A percentile compares a stretch with the other conserved stretches of the same genome.
These are phyloP conservation scores for Trichoderma asperelloides DNA, from an alignment of 495 filamentous ascomycete genomes.

Conservation along the genomic window DNA sequence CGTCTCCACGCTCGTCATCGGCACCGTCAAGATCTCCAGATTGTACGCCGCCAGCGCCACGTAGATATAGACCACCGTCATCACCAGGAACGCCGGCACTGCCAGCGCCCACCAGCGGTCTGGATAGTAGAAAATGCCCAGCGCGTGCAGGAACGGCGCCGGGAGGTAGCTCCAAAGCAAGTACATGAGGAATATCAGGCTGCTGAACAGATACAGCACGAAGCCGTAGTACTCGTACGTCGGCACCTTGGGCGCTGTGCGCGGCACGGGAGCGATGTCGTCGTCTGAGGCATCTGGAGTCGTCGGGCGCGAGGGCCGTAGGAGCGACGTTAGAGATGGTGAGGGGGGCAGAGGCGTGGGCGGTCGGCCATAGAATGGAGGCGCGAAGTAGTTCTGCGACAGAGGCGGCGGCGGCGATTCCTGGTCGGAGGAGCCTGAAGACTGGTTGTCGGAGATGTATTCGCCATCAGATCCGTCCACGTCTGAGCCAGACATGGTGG, in stretches of 20 bases:
- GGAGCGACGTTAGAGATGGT: slow-evolving; percentile 88
- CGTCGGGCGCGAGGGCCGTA: slow-evolving; percentile 80
- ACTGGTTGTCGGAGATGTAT: slow-evolving; percentile 30
- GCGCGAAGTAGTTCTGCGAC: slow-evolving; percentile 59
- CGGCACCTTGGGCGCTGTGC: slow-evolving; percentile 84
- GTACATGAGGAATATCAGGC: slow-evolving; percentile 76
- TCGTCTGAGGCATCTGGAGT: slow-evolving; percentile 88
- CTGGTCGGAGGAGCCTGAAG: slow-evolving; percentile 20
- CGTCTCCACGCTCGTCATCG: slow-evolving; percentile 72
- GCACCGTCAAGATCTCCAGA: slow-evolving; percentile 74
- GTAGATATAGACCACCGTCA: slow-evolving; percentile 85
- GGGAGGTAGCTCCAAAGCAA: slow-evolving; percentile 92
- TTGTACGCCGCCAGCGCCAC: slow-evolving; percentile 90
- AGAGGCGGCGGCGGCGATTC: slow-evolving; percentile 28
- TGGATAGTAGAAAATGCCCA: slow-evolving; percentile 95
- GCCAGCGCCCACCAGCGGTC: slow-evolving; percentile 96
- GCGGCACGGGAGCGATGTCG: slow-evolving; percentile 71
- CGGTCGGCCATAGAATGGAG: slow-evolving; percentile 81
- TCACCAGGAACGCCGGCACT: slow-evolving; percentile 81
- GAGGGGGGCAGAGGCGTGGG: slow-evolving; percentile 88
- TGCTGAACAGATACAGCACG: slow-evolving; percentile 81
- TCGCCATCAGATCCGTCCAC: slow-evolving; percentile 28
- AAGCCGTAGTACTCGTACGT: slow-evolving; percentile 99
- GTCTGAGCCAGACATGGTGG: slow-evolving; percentile 37
- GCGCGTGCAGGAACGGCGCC: slow-evolving; percentile 79